Evolutionary conservation across 2,329 filamentous ascomycete genomes (phyloP).

Genomic region (Escovopsis sp.): DNA sequence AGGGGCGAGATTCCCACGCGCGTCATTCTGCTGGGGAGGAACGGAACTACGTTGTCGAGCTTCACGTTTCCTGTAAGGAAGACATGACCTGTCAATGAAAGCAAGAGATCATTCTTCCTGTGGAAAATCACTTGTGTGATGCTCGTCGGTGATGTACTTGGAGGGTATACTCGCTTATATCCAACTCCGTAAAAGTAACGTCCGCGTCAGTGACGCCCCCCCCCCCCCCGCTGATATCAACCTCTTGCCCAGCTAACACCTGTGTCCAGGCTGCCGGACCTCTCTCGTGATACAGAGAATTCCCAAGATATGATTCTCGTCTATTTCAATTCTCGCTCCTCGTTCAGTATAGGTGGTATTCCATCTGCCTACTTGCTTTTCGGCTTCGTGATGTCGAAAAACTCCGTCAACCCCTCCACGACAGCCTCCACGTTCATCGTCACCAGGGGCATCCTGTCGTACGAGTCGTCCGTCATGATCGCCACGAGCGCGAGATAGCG

Average conservation of each 20-base stretch:
- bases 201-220: no score
- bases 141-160: no score
- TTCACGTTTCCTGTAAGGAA: constrained; percentile 21
- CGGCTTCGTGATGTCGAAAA: constrained; percentile 58
- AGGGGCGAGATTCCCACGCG: constrained; percentile 33
- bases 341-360: no score
- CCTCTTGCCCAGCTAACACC: background rate
- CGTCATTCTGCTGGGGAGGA: constrained; percentile 34
- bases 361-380: constrained; percentile 17
- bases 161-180: no score
- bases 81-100: background rate
- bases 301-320: no score
- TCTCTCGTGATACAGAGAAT: no score
- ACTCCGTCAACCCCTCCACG: constrained; percentile 62
- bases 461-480: constrained; percentile 73
- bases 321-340: background rate
- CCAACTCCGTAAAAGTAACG: no score
- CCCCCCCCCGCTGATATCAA: background rate
- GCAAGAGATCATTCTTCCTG: background rate
- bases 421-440: constrained; percentile 79
- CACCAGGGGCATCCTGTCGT: constrained; percentile 69
- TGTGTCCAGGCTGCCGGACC: background rate
- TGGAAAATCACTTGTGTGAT: no score
- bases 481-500: constrained; percentile 68
- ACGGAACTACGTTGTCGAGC: constrained; percentile 31